These are phyloP conservation scores for Aspergillus biplanus DNA, from an alignment of 495 filamentous ascomycete genomes.

Conservation along the genomic window DNA sequence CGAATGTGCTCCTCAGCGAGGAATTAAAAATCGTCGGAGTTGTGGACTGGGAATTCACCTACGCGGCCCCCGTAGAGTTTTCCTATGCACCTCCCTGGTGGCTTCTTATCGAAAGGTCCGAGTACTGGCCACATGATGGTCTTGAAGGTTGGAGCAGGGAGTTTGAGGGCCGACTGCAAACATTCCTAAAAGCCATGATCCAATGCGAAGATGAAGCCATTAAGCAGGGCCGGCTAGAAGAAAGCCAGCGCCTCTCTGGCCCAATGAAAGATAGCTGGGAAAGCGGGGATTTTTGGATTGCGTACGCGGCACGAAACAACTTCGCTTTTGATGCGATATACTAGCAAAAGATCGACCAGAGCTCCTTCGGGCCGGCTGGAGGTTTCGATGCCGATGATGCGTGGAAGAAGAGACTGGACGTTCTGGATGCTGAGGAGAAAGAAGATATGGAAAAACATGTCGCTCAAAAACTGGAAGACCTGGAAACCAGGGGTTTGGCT, in stretches of 20 bases:
- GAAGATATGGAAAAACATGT: slow-evolving; percentile 23
- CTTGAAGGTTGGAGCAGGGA: slow-evolving; percentile 28
- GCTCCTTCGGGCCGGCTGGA: slow-evolving; percentile 26
- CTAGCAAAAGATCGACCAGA: slow-evolving; percentile 28
- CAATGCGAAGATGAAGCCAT: slow-evolving; percentile 23
- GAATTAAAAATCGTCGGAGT: slow-evolving; percentile 20
- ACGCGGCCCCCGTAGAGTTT: slow-evolving; percentile 27
- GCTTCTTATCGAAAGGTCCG: slow-evolving; percentile 38
- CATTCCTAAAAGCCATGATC: slow-evolving; percentile 24
- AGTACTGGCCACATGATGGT: slow-evolving; percentile 22
- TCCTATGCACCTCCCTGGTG: slow-evolving; percentile 45
- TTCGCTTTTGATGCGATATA: slow-evolving; percentile 31
- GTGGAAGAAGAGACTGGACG: slow-evolving; percentile 25
- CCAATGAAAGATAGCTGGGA: slow-evolving; percentile 30
- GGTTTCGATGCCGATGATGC: background rate
- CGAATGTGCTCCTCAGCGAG: slow-evolving; percentile 30
- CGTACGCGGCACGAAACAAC: slow-evolving; percentile 24
- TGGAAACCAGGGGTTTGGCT: slow-evolving; percentile 19
- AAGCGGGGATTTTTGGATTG: slow-evolving; percentile 32
- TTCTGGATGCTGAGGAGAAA: slow-evolving; percentile 23
- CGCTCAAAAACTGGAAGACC: slow-evolving; percentile 25
- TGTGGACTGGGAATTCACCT: slow-evolving; percentile 27
- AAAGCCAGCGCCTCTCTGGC: slow-evolving; percentile 24
- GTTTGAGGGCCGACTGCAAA: slow-evolving; percentile 25
- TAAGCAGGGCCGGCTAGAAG: slow-evolving; percentile 14